Base-by-base conservation (phyloP, 768 basidiomycete genomes). In the Auricularia sp. region DNA sequence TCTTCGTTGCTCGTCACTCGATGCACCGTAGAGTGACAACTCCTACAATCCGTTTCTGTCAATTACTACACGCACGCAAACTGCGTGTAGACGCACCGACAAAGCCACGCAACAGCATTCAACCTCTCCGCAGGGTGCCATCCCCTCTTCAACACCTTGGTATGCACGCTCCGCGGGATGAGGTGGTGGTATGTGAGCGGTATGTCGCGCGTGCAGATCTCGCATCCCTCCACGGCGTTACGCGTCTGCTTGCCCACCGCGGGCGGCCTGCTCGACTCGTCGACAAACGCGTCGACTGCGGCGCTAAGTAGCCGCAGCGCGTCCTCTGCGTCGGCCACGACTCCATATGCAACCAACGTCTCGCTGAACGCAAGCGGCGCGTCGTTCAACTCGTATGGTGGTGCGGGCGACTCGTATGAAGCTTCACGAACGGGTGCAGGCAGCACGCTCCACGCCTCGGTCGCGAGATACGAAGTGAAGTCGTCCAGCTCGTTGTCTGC, bases 151-250 rank as follows among this genome's bases (percentile, higher is more conserved):
- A 81, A 68, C n/a, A 75, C 83, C 70, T 83, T 85, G 2, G 76
- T 73, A 66, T 87, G 84, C 18, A 73, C 77, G 24, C 80, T 79
- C 34, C 81, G 77, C 1, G 84, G 84, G 56, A 86, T 83, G 36
- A 86, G 77, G 65, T 85, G 84, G 70, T 85, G 84, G 69, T 85
- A 86, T 21, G 84, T 85, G 69, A 85, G 72, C 11, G 81, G 82
- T 2, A 84, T 78, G 62, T 76, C 77, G n/a, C 84, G 77, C 67
- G 78, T 78, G 70, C 85, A 87, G 33, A 87, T 82, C 74, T 85
- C 83, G 74, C 85, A 86, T 67, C 81, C 81, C 18, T 67, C 74
- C 34, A 59, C 54, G 8, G 36, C 64, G 14, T 80, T 79, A 6
- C 84, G 77, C 29, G 85, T 85, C 13, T 76, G 73, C 13, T 76